Conservation (phyloP, 495 filamentous ascomycete species). For the Neurospora sp. region DNA sequence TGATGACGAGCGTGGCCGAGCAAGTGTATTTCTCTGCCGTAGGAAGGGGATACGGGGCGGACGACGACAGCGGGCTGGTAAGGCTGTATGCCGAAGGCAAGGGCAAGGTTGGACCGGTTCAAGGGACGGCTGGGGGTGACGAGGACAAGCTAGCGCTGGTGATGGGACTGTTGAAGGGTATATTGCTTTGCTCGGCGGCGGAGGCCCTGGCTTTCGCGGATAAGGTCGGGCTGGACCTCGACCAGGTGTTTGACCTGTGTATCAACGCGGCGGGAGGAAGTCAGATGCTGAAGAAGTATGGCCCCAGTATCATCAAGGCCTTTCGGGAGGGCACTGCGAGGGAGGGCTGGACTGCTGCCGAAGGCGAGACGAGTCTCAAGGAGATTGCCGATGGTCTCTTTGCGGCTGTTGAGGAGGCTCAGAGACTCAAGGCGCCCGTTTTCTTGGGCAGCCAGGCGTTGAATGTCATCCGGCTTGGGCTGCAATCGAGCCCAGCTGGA, state of each 20-base stretch:
- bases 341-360: conserved; percentile 5
- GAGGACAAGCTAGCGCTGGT: conserved; percentile 44
- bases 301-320: conserved; percentile 43
- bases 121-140: conserved; percentile 28
- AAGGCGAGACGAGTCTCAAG: conserved; percentile 16
- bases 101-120: conserved; percentile 25
- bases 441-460: conserved; percentile 30
- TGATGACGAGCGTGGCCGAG: conserved; percentile 61
- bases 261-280: conserved; percentile 61
- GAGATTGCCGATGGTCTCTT: conserved; percentile 38
- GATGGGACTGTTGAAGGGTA: conserved; percentile 47
- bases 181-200: conserved; percentile 53
- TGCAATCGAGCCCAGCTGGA: conserved; percentile 7
- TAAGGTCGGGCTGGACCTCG: conserved; percentile 50
- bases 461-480: conserved; percentile 23
- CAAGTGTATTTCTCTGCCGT: conserved; percentile 56
- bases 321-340: conserved; percentile 17
- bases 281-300: conserved; percentile 47
- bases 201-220: conserved; percentile 60
- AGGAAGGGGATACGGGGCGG: conserved; percentile 48
- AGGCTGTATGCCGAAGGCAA: conserved; percentile 45
- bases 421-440: conserved; percentile 30
- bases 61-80: conserved; percentile 64
- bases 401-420: conserved; percentile 42
- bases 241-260: conserved; percentile 57